Percentiles rank a stretch among this genome's conserved stretches.
These are phyloP conservation scores for Eucalyptus cloeziana DNA, from an alignment of 345 rosid species.

Conservation along the genomic window DNA sequence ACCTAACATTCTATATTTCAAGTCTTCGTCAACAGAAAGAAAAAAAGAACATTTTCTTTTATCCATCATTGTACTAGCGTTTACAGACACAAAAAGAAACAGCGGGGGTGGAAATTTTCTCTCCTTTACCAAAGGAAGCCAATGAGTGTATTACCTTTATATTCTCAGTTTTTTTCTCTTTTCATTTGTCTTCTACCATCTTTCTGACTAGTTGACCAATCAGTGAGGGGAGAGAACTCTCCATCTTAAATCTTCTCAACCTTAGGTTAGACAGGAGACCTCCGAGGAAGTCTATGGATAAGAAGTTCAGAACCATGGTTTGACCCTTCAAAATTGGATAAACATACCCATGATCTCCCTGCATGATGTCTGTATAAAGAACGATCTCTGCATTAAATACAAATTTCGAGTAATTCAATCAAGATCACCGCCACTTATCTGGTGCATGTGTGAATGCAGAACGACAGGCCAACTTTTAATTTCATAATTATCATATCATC, in stretches of 20 bases:
- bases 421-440: neutral
- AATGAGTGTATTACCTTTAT: neutral
- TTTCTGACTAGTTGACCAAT: neutral
- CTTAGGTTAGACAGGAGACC: neutral
- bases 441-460: neutral
- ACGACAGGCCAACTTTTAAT: neutral
- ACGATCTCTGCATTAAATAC: neutral
- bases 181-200: neutral
- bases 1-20: neutral
- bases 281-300: neutral
- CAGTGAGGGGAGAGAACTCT: neutral
- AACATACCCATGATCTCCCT: neutral
- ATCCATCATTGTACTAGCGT: neutral
- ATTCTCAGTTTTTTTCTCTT: neutral
- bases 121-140: neutral
- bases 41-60: neutral
- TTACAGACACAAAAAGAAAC: neutral
- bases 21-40: neutral
- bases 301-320: neutral
- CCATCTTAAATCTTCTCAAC: neutral
- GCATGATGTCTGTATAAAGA: neutral
- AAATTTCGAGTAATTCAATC: neutral
- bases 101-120: neutral
- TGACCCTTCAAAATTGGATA: neutral
- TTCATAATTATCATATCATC: neutral